Conservation (phyloP, 2,329 filamentous ascomycete genomes). For the Metarhizium album region DNA sequence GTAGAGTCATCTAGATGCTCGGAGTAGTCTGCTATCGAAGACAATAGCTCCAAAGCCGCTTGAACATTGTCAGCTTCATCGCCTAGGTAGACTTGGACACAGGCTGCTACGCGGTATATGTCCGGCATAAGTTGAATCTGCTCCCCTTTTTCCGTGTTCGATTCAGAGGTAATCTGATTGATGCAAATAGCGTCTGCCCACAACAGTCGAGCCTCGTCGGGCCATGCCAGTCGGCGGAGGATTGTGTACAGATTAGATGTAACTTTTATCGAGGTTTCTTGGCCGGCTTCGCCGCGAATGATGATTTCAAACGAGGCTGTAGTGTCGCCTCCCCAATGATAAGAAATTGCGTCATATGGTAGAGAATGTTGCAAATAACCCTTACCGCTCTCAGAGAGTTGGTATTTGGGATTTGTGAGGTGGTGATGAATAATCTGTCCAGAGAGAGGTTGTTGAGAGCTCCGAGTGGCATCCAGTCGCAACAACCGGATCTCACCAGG, state of each 20-base stretch:
- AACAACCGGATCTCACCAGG: conserved; percentile 7
- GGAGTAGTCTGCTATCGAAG: conserved; percentile 5
- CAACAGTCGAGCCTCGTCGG: conserved; percentile 4
- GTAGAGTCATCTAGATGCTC: conserved; percentile 5
- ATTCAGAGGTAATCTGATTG: conserved; percentile 6
- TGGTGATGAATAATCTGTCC: conserved; percentile 6
- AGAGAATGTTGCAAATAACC: conserved; percentile 1
- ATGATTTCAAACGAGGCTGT: not conserved
- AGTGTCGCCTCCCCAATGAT: conserved; percentile 8
- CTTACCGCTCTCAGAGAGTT: not conserved
- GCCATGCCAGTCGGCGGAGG: conserved; percentile 2
- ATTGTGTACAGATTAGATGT: conserved; percentile 5
- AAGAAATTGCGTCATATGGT: conserved; percentile 7
- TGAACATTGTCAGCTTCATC: conserved; percentile 3
- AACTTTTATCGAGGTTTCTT: conserved; percentile 1
- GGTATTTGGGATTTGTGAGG: conserved; percentile 2
- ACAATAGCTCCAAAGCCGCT: conserved; percentile 3
- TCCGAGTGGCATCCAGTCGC: conserved; percentile 1
- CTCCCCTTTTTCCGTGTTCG: conserved; percentile 8
- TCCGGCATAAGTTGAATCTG: conserved; percentile 9
- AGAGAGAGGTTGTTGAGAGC: not conserved
- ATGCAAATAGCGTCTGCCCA: conserved; percentile 12
- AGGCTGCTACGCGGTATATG: conserved; percentile 5
- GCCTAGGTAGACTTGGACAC: conserved; percentile 8
- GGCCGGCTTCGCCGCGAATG: not conserved